phyloP scores from a whole-genome alignment of 2,329 filamentous ascomycete species.

The Apiospora malaysiana region DNA sequence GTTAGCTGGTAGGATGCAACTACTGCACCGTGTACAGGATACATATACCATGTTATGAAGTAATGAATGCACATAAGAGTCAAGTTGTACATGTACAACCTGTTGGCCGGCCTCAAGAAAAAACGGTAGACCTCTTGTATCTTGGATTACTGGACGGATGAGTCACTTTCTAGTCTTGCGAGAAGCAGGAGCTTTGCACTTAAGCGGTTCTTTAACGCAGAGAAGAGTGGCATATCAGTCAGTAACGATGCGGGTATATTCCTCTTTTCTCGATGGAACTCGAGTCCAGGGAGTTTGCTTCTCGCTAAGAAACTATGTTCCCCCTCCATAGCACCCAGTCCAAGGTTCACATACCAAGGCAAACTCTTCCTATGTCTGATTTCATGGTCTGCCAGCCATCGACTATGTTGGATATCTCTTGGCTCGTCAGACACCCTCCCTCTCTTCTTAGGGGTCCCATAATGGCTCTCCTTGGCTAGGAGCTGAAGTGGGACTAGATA shows the following conservation, averaged over 20 bases:
- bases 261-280: not conserved
- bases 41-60: not conserved
- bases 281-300: not conserved
- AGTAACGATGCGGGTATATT: slow-evolving; percentile 4
- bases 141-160: not conserved
- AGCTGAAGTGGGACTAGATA: not conserved
- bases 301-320: not conserved
- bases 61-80: not conserved
- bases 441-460: slow-evolving; percentile 19
- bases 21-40: not conserved
- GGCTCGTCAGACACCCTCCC: not conserved
- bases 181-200: not conserved
- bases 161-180: not conserved
- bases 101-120: not conserved
- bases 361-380: not conserved
- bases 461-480: not conserved
- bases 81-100: not conserved
- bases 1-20: slow-evolving; percentile 45
- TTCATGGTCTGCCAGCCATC: not conserved
- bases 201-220: not conserved
- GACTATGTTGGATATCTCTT: not conserved
- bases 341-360: not conserved
- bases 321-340: not conserved
- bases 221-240: not conserved
- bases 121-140: not conserved